These are phyloP conservation scores for Wickerhamomyces canadensis DNA, from an alignment of 805 yeast species.

Conservation along the genomic window DNA sequence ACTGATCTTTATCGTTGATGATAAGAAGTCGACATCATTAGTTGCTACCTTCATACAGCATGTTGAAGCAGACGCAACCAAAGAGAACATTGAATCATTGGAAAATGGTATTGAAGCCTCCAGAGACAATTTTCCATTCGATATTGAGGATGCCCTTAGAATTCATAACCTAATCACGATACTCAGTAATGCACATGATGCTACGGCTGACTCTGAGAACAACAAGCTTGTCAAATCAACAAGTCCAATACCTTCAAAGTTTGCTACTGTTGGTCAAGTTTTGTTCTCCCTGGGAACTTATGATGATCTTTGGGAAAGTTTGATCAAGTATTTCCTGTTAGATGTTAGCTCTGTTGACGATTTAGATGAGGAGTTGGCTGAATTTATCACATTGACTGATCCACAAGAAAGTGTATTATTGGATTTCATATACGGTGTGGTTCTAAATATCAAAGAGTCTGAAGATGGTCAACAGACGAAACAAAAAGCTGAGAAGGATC, in stretches of 20 bases:
- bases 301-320: slow-evolving; percentile 29
- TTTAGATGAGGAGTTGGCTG: slow-evolving; percentile 28
- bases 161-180: slow-evolving; percentile 23
- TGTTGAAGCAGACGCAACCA: slow-evolving; percentile 35
- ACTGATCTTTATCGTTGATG: slow-evolving; percentile 31
- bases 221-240: slow-evolving; percentile 6
- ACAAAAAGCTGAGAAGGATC: slow-evolving; percentile 8
- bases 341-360: slow-evolving; percentile 36
- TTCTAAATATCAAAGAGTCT: slow-evolving; percentile 7
- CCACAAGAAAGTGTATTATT: slow-evolving; percentile 27
- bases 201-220: slow-evolving; percentile 1
- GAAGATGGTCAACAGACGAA: slow-evolving; percentile 3
- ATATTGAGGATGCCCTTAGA: slow-evolving; percentile 25
- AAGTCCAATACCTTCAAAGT: slow-evolving; percentile 7
- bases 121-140: slow-evolving; percentile 19
- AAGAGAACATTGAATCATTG: slow-evolving; percentile 32
- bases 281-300: slow-evolving; percentile 24
- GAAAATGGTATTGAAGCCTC: slow-evolving; percentile 26
- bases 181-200: slow-evolving; percentile 25
- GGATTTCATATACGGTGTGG: slow-evolving; percentile 36
- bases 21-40: slow-evolving; percentile 33
- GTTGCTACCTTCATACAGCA: slow-evolving; percentile 48
- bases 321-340: slow-evolving; percentile 35
- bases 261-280: slow-evolving; percentile 25
- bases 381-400: slow-evolving; percentile 24